Conservation (phyloP, 2,329 filamentous ascomycete genomes). For the Rugonectria rugulosa region DNA sequence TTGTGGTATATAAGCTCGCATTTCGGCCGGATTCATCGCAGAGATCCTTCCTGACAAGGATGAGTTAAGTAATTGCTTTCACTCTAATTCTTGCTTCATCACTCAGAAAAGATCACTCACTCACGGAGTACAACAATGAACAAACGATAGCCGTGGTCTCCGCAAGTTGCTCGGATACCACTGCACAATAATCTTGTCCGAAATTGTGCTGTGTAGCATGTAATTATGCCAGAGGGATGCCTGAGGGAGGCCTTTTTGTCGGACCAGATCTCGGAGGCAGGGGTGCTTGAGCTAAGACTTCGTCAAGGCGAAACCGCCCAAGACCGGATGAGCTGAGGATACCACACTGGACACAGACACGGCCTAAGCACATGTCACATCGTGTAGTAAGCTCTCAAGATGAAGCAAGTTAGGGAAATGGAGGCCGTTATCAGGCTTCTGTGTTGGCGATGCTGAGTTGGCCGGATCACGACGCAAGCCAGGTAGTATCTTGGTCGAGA, state of each 20-base stretch:
- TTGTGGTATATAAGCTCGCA: background rate
- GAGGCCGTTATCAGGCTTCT: background rate
- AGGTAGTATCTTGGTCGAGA: too few species aligned
- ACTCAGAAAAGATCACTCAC: background rate
- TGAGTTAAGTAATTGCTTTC: background rate
- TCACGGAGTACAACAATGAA: background rate
- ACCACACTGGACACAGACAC: constrained; percentile 28
- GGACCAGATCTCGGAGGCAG: constrained; percentile 14
- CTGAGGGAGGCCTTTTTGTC: too few species aligned
- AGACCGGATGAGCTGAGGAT: constrained; percentile 14
- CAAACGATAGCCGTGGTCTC: background rate
- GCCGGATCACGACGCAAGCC: background rate
- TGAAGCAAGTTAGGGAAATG: background rate
- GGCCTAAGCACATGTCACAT: constrained; percentile 16
- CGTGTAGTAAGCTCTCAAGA: background rate
- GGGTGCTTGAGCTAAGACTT: constrained; percentile 11
- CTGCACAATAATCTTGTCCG: constrained; percentile 11
- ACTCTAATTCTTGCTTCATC: background rate
- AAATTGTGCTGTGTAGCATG: constrained; percentile 13
- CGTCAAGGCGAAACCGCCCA: constrained; percentile 25
- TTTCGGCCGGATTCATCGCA: background rate
- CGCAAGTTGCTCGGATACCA: constrained; percentile 13
- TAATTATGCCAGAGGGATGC: too few species aligned
- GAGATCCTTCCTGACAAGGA: background rate
- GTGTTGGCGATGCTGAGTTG: background rate